These are phyloP conservation scores for Platanthera guangdongensis DNA, from an alignment of 106 monocot genomes.

Conservation along the genomic window DNA sequence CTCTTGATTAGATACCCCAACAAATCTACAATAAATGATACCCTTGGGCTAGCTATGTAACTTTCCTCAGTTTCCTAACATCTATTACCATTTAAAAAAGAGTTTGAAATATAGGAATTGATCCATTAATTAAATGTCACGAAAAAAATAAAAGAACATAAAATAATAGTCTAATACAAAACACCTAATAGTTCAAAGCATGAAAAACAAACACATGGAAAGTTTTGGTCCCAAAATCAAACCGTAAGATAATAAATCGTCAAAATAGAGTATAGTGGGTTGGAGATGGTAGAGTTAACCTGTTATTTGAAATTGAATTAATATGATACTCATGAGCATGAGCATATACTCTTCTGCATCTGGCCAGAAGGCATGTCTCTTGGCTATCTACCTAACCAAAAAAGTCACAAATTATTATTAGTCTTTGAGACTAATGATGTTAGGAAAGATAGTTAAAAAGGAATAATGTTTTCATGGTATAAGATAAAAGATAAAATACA, in stretches of 20 bases:
- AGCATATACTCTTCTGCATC: slow-evolving; percentile 72
- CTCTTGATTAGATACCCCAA: no score
- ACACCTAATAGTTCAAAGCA: background rate
- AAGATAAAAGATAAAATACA: background rate
- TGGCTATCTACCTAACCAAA: slow-evolving; percentile 44
- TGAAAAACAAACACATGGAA: background rate
- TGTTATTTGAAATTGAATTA: slow-evolving; percentile 90
- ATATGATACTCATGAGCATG: slow-evolving; percentile 97
- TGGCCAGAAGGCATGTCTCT: slow-evolving; percentile 61
- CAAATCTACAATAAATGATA: no score
- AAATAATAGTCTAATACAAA: no score
- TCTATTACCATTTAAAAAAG: background rate
- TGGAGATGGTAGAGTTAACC: slow-evolving; percentile 23
- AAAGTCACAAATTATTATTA: background rate
- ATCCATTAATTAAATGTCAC: background rate
- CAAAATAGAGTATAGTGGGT: background rate
- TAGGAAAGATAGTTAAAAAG: background rate
- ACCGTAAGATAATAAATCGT: background rate
- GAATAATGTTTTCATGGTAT: background rate
- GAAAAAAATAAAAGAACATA: background rate
- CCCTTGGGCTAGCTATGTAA: background rate
- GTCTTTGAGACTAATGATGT: background rate
- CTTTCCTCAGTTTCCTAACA: background rate
- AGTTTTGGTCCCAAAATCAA: background rate
- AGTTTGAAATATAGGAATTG: background rate